A percentile compares a stretch with the other conserved stretches of the same genome.
phyloP scores from a whole-genome alignment of 129 eudicot genomes.

The Helichrysum umbraculigerum region DNA sequence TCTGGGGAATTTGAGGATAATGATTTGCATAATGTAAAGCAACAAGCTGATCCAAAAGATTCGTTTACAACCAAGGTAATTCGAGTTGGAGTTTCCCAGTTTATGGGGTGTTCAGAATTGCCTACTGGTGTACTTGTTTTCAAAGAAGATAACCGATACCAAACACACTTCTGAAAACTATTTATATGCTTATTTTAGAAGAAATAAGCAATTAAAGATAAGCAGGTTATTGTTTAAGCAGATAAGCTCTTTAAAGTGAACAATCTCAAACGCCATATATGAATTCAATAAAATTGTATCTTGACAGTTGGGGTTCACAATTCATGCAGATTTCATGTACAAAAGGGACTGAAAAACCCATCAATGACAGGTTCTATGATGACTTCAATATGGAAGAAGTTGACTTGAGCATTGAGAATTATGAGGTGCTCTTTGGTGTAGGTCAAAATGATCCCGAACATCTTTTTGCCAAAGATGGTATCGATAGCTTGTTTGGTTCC shows the following conservation, averaged over 20 bases:
- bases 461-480: conserved; percentile 72
- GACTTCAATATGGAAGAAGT: conserved; percentile 76
- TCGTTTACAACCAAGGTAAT: conserved; percentile 51
- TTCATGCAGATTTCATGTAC: conserved; percentile 48
- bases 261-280: no score
- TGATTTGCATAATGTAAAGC: conserved; percentile 32
- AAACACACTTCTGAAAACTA: no score
- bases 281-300: no score
- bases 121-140: no score
- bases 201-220: no score
- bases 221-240: no score
- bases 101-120: not conserved
- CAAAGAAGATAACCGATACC: no score
- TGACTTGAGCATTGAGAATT: conserved; percentile 74
- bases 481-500: conserved; percentile 60
- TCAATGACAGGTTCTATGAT: conserved; percentile 52
- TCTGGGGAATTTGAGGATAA: conserved; percentile 16
- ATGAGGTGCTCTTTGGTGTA: conserved; percentile 71
- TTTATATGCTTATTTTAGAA: no score
- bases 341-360: conserved; percentile 45
- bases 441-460: conserved; percentile 64
- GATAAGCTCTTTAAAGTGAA: no score
- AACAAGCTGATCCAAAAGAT: conserved; percentile 31
- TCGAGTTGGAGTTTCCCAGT: conserved; percentile 6
- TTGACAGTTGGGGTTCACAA: no score